phyloP scores from a whole-genome alignment of 1,139 yeast species.

The Pichia sp. region DNA sequence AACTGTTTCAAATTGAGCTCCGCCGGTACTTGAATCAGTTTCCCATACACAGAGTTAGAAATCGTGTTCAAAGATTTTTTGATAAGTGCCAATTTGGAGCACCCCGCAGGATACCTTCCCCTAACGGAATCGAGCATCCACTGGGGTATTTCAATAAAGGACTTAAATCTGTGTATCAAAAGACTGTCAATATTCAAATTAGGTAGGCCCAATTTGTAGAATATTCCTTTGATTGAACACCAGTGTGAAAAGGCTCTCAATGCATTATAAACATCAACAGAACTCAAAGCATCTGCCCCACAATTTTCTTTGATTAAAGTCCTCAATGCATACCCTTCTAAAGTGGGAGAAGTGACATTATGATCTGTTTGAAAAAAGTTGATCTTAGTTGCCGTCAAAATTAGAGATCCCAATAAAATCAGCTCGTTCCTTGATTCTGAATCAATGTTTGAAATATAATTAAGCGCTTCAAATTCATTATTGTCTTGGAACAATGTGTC shows the following conservation, averaged over 20 bases:
- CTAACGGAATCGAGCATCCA: slow-evolving; percentile 36
- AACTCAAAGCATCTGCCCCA: slow-evolving; percentile 34
- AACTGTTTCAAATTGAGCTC: slow-evolving; percentile 29
- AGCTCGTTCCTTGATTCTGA: slow-evolving; percentile 23
- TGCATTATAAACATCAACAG: slow-evolving; percentile 39
- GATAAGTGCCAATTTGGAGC: slow-evolving; percentile 40
- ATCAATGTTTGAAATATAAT: slow-evolving; percentile 24
- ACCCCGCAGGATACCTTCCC: slow-evolving; percentile 47
- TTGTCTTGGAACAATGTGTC: slow-evolving; percentile 24
- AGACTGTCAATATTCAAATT: slow-evolving; percentile 30
- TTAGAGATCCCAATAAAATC: slow-evolving; percentile 35
- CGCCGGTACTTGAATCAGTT: slow-evolving; percentile 23
- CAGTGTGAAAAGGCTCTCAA: slow-evolving; percentile 49
- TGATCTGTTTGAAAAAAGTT: slow-evolving; percentile 53
- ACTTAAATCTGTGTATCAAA: slow-evolving; percentile 27
- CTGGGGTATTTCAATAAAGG: slow-evolving; percentile 36
- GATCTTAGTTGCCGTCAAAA: slow-evolving; percentile 40
- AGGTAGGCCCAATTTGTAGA: slow-evolving; percentile 37
- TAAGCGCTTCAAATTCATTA: slow-evolving; percentile 25
- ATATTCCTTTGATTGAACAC: slow-evolving; percentile 45
- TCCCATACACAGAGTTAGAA: slow-evolving; percentile 27
- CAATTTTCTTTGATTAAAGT: slow-evolving; percentile 33
- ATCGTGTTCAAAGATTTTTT: slow-evolving; percentile 29
- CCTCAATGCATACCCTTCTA: slow-evolving; percentile 40
- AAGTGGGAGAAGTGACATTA: slow-evolving; percentile 32